Base-by-base conservation (phyloP, 768 basidiomycete species). In the Suillus sp. region DNA sequence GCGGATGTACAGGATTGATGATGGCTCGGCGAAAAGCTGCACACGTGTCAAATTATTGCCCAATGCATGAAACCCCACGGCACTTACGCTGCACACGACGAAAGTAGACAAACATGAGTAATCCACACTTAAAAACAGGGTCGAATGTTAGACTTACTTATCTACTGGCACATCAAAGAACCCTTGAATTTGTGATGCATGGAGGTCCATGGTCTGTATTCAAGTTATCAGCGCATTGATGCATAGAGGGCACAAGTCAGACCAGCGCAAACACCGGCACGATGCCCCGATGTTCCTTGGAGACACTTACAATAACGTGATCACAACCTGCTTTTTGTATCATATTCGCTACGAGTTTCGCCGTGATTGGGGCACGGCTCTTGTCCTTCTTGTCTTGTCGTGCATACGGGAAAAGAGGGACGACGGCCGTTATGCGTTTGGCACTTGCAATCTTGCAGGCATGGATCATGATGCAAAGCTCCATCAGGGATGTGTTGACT, bases 121-220 rank as follows among this genome's bases (percentile, higher is more conserved):
- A 59, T 61, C 61, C 13, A 38, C 18, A 34, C 50, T 53, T 30
- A 25, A 10, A 34, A 60, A 59, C 3, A 20, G 2, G 47, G n/a
- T 42, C 27, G 45, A 22, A 47, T 53, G 56, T 61, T 62, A 40
- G 63, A 87, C 94, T 85, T 74, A 96, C 94, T 99, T 99, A 84
- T 99, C 97, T 71, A 98, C 96, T 9, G 97, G 97, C 50, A 99
- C 96, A 77, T 99, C 96, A 77, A 99, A 99, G 81, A 99, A 99
- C 7, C 97, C 97, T 79, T 99, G 97, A 66, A 99, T 99, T 74
- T 99, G 97, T 2, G 95, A 96, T 37, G 97, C 97, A 74, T 99
- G 96, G 64, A 99, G 81, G 79, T 99, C 97, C 95, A 99, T 97
- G 10, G 96, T 99, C 94, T 96, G 67, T 37, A 34, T 43, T 42